Conservation (phyloP, 2,329 filamentous ascomycete species). For the Cephalotrichum gorgonifer region DNA sequence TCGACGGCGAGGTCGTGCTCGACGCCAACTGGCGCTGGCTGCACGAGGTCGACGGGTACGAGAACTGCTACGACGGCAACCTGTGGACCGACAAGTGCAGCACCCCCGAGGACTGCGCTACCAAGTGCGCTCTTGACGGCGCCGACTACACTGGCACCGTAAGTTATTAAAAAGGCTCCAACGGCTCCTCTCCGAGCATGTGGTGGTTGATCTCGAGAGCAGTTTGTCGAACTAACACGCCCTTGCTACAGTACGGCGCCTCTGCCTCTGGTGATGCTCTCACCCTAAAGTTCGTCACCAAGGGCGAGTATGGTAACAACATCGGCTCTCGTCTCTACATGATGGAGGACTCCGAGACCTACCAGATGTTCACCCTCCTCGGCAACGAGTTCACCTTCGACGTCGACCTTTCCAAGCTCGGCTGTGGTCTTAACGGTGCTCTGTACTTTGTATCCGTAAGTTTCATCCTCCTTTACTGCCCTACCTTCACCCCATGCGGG, state of each 20-base stretch:
- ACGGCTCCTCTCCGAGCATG: too few relatives aligned
- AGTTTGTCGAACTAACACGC: too few relatives aligned
- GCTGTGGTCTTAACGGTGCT: conserved; percentile 56
- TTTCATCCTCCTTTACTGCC: too few relatives aligned
- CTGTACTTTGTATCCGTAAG: conserved; percentile 47
- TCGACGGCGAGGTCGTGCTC: conserved; percentile 33
- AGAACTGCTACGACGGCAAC: conserved; percentile 40
- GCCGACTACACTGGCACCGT: conserved; percentile 30
- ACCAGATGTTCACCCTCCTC: conserved; percentile 49
- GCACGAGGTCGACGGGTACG: conserved; percentile 25
- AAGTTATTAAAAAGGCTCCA: too few relatives aligned
- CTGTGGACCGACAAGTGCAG: conserved; percentile 24
- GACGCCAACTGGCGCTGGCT: conserved; percentile 47
- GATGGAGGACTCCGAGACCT: conserved; percentile 41
- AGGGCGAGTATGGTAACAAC: conserved; percentile 29
- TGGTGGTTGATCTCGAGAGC: too few relatives aligned
- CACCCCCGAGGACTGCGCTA: conserved; percentile 26
- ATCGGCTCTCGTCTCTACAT: conserved; percentile 45
- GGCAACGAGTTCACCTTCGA: conserved; percentile 57
- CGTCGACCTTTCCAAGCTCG: conserved; percentile 52
- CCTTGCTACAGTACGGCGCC: conserved; percentile 39
- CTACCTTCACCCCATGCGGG: too few relatives aligned
- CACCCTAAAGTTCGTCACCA: conserved; percentile 39
- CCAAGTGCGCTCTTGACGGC: conserved; percentile 35
- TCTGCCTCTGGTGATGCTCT: conserved; percentile 32